A percentile compares a stretch with the other conserved stretches of the same genome.
These are phyloP conservation scores for Colletotrichum sidae DNA, from an alignment of 2,329 filamentous ascomycete genomes.

Conservation along the genomic window DNA sequence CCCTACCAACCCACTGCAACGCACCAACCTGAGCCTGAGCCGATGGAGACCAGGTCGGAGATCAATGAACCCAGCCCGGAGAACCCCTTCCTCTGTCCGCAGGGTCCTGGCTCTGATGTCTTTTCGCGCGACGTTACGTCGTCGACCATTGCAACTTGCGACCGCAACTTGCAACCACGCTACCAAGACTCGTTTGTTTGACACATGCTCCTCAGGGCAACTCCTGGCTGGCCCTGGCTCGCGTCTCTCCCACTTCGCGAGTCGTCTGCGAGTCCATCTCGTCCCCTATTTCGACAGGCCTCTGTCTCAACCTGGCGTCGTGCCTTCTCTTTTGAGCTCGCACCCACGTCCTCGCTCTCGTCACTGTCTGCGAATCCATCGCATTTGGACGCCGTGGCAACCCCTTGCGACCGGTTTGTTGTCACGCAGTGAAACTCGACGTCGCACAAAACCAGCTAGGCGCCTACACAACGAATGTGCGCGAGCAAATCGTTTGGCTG, in stretches of 20 bases:
- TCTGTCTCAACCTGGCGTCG: constrained; percentile 28
- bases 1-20: neutral
- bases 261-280: neutral
- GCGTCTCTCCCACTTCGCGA: constrained; percentile 11
- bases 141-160: too few relatives aligned
- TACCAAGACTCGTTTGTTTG: too few relatives aligned
- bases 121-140: constrained; percentile 2
- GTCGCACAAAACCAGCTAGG: neutral
- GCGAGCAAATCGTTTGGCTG: constrained; percentile 14
- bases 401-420: constrained; percentile 9
- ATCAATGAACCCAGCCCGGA: constrained; percentile 17
- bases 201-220: neutral
- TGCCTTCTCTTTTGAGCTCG: constrained; percentile 19
- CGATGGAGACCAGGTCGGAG: constrained; percentile 23
- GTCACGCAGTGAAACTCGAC: constrained; percentile 23
- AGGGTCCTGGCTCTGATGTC: neutral
- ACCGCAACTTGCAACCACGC: too few relatives aligned
- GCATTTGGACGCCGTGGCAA: neutral
- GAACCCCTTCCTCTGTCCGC: neutral
- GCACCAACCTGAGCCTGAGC: neutral
- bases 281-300: constrained; percentile 28
- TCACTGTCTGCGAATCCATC: too few relatives aligned
- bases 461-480: neutral
- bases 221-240: constrained; percentile 12
- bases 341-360: neutral